Evolutionary conservation across 306 rosid genomes (phyloP), one percentile per base, ranked within the genome.

Genomic region (Citrullus amarus): DNA sequence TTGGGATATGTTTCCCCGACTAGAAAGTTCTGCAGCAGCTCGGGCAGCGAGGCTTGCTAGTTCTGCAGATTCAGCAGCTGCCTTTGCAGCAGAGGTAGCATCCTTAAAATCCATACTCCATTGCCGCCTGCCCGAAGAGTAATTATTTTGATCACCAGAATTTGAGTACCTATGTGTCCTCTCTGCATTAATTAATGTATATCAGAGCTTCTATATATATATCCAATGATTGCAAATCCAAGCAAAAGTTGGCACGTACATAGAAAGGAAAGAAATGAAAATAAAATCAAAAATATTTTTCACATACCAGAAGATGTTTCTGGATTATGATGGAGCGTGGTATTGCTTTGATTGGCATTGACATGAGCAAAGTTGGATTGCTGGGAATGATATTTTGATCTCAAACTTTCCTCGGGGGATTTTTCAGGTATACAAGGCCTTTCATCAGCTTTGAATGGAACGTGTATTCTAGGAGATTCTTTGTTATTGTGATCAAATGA

Each of bases 21-120:
- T 92, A 79, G 97, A 89, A 76, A 92, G 91, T 81, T 91, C 97
- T n/a, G 96, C 99, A 82, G 99, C 99, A 84, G 99, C 99, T 84
- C 97, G 87, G 68, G 99, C 99, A 83, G 99, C 99, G 87, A 88
- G 77, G 83, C 93, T 88, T 57, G 99, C 99, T 55, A 20, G 90
- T 80, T 95, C 97, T 6, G 99, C 99, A 78, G 99, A 91, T 85
- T 92, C 97, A 72, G 99, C 97, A 75, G 99, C 99, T 63, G 93
- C 97, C 90, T 86, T 92, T 0, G 99, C 99, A 53, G 99, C 99
- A 79, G 97, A 89, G 78, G 96, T 87, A 75, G 97, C 99, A 86
- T 95, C 99, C 86, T 88, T 91, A 74, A 95, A 95, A 77, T 88
- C 88, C 96, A 91, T 85, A 83, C 82, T 88, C 92, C 92, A 86